Base-by-base conservation (phyloP, 169 alveolate genomes). In the Cyclospora cayetanensis region DNA sequence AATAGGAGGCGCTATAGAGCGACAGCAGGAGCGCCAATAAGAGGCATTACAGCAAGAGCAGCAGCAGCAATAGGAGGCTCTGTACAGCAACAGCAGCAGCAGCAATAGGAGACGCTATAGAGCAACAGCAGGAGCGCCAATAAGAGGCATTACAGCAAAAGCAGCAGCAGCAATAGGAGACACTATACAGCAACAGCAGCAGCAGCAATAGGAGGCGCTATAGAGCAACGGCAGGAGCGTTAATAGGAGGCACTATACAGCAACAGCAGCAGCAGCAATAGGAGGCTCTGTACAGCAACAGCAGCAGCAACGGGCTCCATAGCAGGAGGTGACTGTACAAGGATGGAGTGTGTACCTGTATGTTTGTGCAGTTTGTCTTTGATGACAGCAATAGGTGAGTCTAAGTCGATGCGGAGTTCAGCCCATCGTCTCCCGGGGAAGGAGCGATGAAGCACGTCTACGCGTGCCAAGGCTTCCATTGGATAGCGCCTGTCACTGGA, bases 291-390 rank as follows among this genome's bases (percentile, higher is more conserved):
- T 11, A 15, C 60, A 46, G 60, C n/a, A 46, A 15, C 60, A 46
- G 60, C 60, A 46, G 60, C n/a, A 18, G n/a, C 11, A 60, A 60
- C 72, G 35, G 9, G 60, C 60, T 50, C 9, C 9, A 50, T 18
- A 50, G 18, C 18, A 12, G 18, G 18, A 50, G 18, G 18, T 12
- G 60, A 50, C 60, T 12, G 18, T 50, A 50, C 9, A 50, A 50
- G 18, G 18, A 50, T 50, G 60, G 18, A 12, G 9, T 50, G 31
- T 18, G 7, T 29, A 4, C 90, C 90, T 18, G 90, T 82, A 41
- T 82, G 90, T 60, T 41, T 82, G 63, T 55, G 55, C 41, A 82
- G 52, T 50, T 82, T 82, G 34, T 82, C 90, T 41, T 82, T 82
- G 31, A 41, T 79, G 25, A 2, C 12, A 3, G 80, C 34, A 11